phyloP scores from a whole-genome alignment of 768 basidiomycete species.

The Hydnomerulius pinastri region DNA sequence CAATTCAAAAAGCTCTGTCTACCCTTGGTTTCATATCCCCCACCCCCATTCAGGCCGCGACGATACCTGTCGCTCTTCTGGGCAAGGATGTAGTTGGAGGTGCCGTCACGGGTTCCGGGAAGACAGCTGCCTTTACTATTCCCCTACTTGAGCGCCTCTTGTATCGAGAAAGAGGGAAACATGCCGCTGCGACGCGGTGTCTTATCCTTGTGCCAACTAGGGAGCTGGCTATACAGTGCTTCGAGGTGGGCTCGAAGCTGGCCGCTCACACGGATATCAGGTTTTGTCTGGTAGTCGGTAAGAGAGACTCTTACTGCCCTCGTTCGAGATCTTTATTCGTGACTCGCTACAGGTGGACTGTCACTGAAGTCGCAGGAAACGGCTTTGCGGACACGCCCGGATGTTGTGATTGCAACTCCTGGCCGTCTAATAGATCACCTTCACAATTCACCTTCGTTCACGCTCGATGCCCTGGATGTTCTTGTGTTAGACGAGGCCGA shows the following conservation, averaged over 20 bases:
- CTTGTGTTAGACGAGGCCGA: slow-evolving; percentile 97
- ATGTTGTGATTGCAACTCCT: slow-evolving; percentile 94
- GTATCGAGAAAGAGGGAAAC: slow-evolving; percentile 88
- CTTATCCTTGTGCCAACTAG: slow-evolving; percentile 92
- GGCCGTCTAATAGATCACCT: slow-evolving; percentile 98
- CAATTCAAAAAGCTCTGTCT: slow-evolving; percentile 88
- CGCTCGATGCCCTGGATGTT: slow-evolving; percentile 89
- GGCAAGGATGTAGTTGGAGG: slow-evolving; percentile 96
- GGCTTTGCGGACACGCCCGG: slow-evolving; percentile 82
- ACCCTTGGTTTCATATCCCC: slow-evolving; percentile 78
- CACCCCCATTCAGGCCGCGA: slow-evolving; percentile 93
- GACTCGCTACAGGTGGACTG: slow-evolving; percentile 67
- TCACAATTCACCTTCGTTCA: slow-evolving; percentile 91
- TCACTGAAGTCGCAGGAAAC: slow-evolving; percentile 92
- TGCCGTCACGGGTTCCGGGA: slow-evolving; percentile 96
- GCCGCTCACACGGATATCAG: slow-evolving; percentile 87
- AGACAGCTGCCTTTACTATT: slow-evolving; percentile 96
- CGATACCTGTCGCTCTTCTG: slow-evolving; percentile 90
- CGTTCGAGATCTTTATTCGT: slow-evolving; percentile 3
- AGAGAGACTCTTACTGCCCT: slow-evolving; percentile 24
- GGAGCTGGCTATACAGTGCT: slow-evolving; percentile 95
- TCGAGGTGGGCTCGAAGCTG: slow-evolving; percentile 85
- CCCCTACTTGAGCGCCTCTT: slow-evolving; percentile 91
- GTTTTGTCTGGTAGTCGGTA: slow-evolving; percentile 91
- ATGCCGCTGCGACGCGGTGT: slow-evolving; percentile 84